Evolutionary conservation across 805 yeast species (phyloP), one percentile per base, ranked within the genome.

Genomic region (Pichia heedii): DNA sequence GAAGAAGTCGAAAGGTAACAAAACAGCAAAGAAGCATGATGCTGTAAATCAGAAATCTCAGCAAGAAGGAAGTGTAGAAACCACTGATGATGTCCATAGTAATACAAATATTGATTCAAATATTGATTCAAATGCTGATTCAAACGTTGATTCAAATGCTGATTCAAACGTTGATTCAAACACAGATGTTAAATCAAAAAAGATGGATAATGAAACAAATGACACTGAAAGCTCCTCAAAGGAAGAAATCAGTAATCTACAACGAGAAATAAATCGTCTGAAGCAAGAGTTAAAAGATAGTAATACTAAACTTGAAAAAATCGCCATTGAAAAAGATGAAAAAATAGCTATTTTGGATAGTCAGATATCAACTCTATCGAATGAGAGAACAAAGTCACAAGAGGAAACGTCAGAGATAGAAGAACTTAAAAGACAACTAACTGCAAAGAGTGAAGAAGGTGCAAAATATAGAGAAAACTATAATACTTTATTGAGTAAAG

Each of bases 381-480:
- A 5, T 20, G 29, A 22, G 5, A 13, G 2, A n/a, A 22, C 2
- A 20, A 15, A 34, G 20, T 10, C 26, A 18, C 19, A 33, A 16
- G 21, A 29, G 35, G 21, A 32, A 13, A 10, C 32, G 3, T 16
- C 32, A 15, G 37, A 22, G 22, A 11, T 26, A 6, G 30, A 44
- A 11, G 22, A 39, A 34, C 39, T 43, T 3, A 33, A 32, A 6
- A 26, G 37, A 16, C 33, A 33, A 37, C 33, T 39, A 22, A 19
- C 18, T n/a, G 7, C 22, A 27, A 29, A 66, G 22, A 68, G 66
- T 26, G 63, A 67, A 30, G 86, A 81, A 53, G 70, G 81, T 44
- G 81, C 74, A 39, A 70, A 73, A 26, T 68, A 74, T 24, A 77
- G 80, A 51, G 66, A 69, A 2, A 77, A 78, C 49, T 81, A 83